Evolutionary conservation across 2,329 filamentous ascomycete species (phyloP), one percentile per base, ranked within the genome.

Genomic region (Fusarium dimerum): DNA sequence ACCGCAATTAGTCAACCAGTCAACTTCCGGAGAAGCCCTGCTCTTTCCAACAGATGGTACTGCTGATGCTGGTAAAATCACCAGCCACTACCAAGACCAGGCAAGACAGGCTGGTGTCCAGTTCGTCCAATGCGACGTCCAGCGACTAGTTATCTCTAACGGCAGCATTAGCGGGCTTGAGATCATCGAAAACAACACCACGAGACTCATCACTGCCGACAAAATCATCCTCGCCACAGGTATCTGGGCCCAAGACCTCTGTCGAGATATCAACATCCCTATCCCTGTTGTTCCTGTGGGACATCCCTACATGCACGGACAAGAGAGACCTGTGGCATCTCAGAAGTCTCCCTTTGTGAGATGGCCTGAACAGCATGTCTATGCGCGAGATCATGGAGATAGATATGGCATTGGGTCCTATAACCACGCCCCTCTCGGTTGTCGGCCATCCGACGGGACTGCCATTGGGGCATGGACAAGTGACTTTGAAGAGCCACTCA

Each of bases 201-300:
- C 34, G 5, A 18, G 26, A 2, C 47, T 47, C 5, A 16, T 65
- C 3, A 18, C 18, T 2, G 59, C 62, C 1, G 45, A 54, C n/a
- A 65, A 55, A n/a, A 56, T 63, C 7, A 48, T 65, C 15, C 45
- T 65, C 1, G 59, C 62, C 1, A 65, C 62, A 1, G 62, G 62
- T 3, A 55, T 65, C 1, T 65, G 62, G 62, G 62, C 60, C 0
- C 60, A 61, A n/a, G 56, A 52, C 6, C 53, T 65, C 1, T 48
- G 56, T 16, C 48, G 45, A 8, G 15, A 26, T 1, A 45, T 65
- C 11, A 8, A 43, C 0, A 55, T 65, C 4, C 62, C 62, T 6
- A 47, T 62, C 0, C 60, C 62, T 0, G 60, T 65, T 1, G 49
- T 65, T 3, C 60, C 62, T 1, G 62, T 65, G 1, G 60, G 60